A percentile compares a stretch with the other conserved stretches of the same genome.
These are phyloP conservation scores for Trypanosomatidae sp. DNA, from an alignment of 208 protist species.

Conservation along the genomic window DNA sequence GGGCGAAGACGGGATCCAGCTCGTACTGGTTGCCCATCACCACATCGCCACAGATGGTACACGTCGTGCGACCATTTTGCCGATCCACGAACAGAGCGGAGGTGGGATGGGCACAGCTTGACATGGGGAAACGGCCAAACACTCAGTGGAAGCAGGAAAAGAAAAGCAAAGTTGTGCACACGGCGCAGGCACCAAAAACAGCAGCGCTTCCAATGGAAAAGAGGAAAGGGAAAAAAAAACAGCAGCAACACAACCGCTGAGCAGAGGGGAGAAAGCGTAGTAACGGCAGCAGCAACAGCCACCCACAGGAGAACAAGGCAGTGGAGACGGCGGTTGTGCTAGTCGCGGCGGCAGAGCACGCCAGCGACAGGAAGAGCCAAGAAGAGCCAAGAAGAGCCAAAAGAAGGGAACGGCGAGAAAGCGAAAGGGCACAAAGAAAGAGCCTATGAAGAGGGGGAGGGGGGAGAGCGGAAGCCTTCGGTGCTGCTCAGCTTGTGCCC, in stretches of 20 bases:
- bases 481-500: background rate
- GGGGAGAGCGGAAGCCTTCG: background rate
- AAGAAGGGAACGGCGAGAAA: background rate
- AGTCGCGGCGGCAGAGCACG: background rate
- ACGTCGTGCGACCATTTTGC: constrained; percentile 56
- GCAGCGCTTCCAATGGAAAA: background rate
- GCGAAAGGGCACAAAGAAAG: background rate
- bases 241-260: background rate
- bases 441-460: background rate
- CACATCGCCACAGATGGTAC: constrained; percentile 82
- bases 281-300: background rate
- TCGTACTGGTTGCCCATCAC: constrained; percentile 75
- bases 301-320: background rate
- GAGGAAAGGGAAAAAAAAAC: too few relatives aligned
- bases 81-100: constrained; percentile 70
- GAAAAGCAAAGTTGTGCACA: background rate
- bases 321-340: background rate
- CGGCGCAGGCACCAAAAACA: background rate
- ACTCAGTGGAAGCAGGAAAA: background rate
- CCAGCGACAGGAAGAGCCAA: background rate
- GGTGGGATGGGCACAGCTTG: constrained; percentile 66
- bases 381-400: background rate
- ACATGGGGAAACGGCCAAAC: constrained; percentile 24
- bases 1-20: constrained; percentile 74
- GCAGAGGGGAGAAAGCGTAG: background rate